Conservation (phyloP, 441 rosid genomes). For the Monsonia emarginata region DNA sequence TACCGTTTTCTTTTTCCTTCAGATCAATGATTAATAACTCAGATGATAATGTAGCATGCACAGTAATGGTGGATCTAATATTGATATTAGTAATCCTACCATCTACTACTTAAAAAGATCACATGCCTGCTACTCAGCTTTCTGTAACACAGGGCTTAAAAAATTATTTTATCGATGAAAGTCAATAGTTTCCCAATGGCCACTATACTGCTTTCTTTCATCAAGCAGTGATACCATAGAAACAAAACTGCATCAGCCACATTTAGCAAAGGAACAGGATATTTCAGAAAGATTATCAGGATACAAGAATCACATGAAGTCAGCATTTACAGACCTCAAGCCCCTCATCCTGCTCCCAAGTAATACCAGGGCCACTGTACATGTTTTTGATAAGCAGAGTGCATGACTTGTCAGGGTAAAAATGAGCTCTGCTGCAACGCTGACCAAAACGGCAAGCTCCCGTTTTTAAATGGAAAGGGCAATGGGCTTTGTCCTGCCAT, state of each 20-base stretch:
- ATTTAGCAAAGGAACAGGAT: not conserved
- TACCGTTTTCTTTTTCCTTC: not conserved
- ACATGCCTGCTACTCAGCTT: not conserved
- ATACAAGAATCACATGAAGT: conserved; percentile 64
- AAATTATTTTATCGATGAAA: too few species aligned
- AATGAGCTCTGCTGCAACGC: conserved; percentile 91
- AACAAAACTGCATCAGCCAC: conserved; percentile 1
- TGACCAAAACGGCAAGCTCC: conserved; percentile 94
- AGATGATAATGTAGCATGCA: not conserved
- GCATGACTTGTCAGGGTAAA: conserved; percentile 75
- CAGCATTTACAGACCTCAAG: conserved; percentile 93
- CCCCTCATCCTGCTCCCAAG: conserved; percentile 97
- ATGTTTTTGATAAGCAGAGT: conserved; percentile 81
- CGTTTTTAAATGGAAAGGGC: conserved; percentile 94
- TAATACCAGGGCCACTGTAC: conserved; percentile 89
- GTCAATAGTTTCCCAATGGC: too few species aligned
- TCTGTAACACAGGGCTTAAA: not conserved
- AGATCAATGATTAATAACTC: not conserved
- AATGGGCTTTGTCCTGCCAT: conserved; percentile 87
- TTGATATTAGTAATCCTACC: not conserved
- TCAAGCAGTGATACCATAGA: not conserved
- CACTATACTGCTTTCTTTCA: not conserved
- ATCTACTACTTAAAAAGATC: not conserved
- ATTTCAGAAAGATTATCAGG: conserved; percentile 35
- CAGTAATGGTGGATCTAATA: not conserved